These are phyloP conservation scores for Lablab purpureus DNA, from an alignment of 306 rosid genomes.

Conservation along the genomic window DNA sequence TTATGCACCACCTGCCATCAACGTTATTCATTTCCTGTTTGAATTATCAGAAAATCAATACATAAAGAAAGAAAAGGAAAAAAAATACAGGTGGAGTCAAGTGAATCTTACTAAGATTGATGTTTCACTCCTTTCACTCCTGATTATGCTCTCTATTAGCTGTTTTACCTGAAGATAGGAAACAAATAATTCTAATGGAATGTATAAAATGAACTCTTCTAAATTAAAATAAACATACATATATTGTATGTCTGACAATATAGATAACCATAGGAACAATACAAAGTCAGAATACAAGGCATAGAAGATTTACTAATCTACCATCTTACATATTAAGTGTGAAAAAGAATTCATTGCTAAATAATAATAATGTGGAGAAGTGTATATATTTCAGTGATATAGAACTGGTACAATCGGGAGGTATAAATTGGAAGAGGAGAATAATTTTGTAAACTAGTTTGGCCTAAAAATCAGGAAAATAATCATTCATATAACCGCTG, in stretches of 20 bases:
- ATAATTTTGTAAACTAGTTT: no score
- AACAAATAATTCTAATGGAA: conserved; percentile 34
- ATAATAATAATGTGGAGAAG: neutral
- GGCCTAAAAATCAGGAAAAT: no score
- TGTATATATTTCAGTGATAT: no score
- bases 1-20: conserved; percentile 96
- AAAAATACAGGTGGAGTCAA: conserved; percentile 26
- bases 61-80: conserved; percentile 40
- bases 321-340: conserved; percentile 3
- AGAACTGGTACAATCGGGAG: no score
- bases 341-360: conserved; percentile 1
- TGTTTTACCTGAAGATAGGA: conserved; percentile 68
- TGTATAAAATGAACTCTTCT: conserved; percentile 27
- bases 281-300: conserved; percentile 33
- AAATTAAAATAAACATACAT: conserved; percentile 32
- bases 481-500: no score
- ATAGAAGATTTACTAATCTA: conserved; percentile 3
- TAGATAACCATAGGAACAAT: neutral
- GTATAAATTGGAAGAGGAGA: no score
- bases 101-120: conserved; percentile 70
- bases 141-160: conserved; percentile 74
- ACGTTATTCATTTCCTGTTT: conserved; percentile 79
- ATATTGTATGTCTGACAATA: conserved; percentile 21
- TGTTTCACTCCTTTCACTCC: conserved; percentile 66
- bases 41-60: conserved; percentile 47